A percentile compares a stretch with the other conserved stretches of the same genome.
phyloP scores from a whole-genome alignment of 768 basidiomycete species.

The Lactarius pseudohatsudake region DNA sequence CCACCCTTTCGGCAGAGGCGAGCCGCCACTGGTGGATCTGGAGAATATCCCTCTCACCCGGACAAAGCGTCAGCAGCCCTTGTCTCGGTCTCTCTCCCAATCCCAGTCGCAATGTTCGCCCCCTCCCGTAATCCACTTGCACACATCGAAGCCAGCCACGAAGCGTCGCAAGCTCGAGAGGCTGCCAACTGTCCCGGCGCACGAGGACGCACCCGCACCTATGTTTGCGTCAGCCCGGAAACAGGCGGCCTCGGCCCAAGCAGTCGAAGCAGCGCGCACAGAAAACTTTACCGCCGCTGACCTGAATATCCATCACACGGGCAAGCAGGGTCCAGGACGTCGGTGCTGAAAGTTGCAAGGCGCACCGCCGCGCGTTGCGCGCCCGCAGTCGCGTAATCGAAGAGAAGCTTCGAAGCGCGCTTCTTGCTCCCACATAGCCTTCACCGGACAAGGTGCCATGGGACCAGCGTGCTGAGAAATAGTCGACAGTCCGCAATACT shows the following conservation, averaged over 20 bases:
- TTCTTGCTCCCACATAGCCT: not conserved
- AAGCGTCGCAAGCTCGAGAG: conserved; percentile 18
- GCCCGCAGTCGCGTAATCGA: conserved; percentile 17
- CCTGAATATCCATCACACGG: not conserved
- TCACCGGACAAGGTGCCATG: not conserved
- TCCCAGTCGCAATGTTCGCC: not conserved
- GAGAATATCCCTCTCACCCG: conserved; percentile 2
- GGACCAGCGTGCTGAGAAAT: not conserved
- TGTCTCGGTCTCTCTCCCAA: not conserved
- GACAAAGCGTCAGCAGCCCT: not conserved
- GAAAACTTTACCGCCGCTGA: not conserved
- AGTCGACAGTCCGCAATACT: not conserved
- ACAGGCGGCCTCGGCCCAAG: too few relatives aligned
- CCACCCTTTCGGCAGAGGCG: not conserved
- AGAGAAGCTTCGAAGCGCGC: conserved; percentile 16
- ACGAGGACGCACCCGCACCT: not conserved
- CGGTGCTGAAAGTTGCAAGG: not conserved
- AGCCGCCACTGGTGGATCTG: not conserved
- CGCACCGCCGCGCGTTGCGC: conserved; percentile 18
- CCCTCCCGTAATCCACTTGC: not conserved
- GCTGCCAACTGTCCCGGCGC: not conserved
- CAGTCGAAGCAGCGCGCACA: not conserved
- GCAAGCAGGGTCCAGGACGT: not conserved
- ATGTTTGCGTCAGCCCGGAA: not conserved
- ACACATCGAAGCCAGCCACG: not conserved